A percentile compares a stretch with the other conserved stretches of the same genome.
phyloP scores from a whole-genome alignment of 2,329 filamentous ascomycete genomes.

The Penicillium italicum region DNA sequence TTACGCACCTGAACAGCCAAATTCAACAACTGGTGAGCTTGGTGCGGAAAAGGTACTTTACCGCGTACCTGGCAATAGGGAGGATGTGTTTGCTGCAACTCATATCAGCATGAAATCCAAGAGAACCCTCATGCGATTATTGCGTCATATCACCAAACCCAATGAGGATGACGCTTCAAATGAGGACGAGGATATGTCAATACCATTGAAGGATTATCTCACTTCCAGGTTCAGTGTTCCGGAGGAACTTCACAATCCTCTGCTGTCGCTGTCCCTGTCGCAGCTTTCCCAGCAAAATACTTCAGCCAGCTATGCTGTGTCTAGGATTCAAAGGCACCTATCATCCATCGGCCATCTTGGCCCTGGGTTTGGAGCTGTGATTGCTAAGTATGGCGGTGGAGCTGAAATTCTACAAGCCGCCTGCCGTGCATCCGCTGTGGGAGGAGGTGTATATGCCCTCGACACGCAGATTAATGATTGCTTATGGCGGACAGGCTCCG shows the following conservation, averaged over 20 bases:
- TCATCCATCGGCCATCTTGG: slow-evolving; percentile 85
- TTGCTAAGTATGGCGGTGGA: slow-evolving; percentile 88
- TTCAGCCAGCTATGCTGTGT: slow-evolving; percentile 65
- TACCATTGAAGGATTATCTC: slow-evolving; percentile 48
- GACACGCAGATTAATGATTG: slow-evolving; percentile 59
- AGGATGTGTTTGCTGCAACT: slow-evolving; percentile 82
- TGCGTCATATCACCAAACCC: slow-evolving; percentile 71
- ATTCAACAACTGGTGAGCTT: slow-evolving; percentile 3
- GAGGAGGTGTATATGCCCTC: slow-evolving; percentile 85
- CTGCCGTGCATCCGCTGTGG: slow-evolving; percentile 85
- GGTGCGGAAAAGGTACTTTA: slow-evolving; percentile 46
- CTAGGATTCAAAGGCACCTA: slow-evolving; percentile 72
- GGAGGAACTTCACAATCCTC: slow-evolving; percentile 59
- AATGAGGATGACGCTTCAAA: slow-evolving; percentile 54
- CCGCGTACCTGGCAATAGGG: slow-evolving; percentile 80
- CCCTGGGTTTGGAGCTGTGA: slow-evolving; percentile 80
- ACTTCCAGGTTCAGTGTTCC: slow-evolving; percentile 63
- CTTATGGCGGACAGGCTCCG: slow-evolving; percentile 8
- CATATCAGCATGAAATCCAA: slow-evolving; percentile 76
- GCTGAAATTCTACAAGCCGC: slow-evolving; percentile 88
- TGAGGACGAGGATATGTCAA: slow-evolving; percentile 55
- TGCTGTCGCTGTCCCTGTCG: slow-evolving; percentile 71
- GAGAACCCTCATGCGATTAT: slow-evolving; percentile 84
- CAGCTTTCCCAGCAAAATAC: slow-evolving; percentile 54
- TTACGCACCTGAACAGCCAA: slow-evolving; percentile 40